phyloP scores from a whole-genome alignment of 148 eudicot species.

The Persicaria maculosa region DNA sequence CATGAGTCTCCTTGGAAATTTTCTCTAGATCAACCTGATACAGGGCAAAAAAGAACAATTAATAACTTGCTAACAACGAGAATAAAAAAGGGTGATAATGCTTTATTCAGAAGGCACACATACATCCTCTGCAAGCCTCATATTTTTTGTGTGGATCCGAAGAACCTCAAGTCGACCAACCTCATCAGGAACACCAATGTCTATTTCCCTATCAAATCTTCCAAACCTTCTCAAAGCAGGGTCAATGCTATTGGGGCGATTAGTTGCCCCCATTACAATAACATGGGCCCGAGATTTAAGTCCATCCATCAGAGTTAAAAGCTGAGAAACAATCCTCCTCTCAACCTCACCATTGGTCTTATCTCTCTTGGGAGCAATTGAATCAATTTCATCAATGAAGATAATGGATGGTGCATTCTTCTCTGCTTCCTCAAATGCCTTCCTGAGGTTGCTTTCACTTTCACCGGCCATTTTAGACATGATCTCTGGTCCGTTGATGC shows the following conservation, averaged over 20 bases:
- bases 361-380: constrained; percentile 91
- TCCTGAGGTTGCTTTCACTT: constrained; percentile 91
- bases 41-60: not conserved
- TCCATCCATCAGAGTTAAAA: constrained; percentile 86
- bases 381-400: constrained; percentile 84
- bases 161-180: constrained; percentile 83
- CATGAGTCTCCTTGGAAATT: constrained; percentile 82
- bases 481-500: constrained; percentile 87
- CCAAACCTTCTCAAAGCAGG: constrained; percentile 88
- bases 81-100: not conserved
- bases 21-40: constrained; percentile 74
- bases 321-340: constrained; percentile 92
- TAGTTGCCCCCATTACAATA: constrained; percentile 88
- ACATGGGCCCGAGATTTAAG: constrained; percentile 84
- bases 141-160: constrained; percentile 86
- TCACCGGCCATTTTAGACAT: constrained; percentile 94
- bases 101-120: not conserved
- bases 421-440: constrained; percentile 94
- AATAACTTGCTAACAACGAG: not conserved
- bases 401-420: constrained; percentile 90
- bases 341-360: constrained; percentile 92
- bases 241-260: constrained; percentile 90
- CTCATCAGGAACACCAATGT: constrained; percentile 93
- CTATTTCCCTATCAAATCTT: constrained; percentile 85
- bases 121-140: constrained; percentile 90